Conservation (phyloP, 2,329 filamentous ascomycete species). For the Fusarium sp. region DNA sequence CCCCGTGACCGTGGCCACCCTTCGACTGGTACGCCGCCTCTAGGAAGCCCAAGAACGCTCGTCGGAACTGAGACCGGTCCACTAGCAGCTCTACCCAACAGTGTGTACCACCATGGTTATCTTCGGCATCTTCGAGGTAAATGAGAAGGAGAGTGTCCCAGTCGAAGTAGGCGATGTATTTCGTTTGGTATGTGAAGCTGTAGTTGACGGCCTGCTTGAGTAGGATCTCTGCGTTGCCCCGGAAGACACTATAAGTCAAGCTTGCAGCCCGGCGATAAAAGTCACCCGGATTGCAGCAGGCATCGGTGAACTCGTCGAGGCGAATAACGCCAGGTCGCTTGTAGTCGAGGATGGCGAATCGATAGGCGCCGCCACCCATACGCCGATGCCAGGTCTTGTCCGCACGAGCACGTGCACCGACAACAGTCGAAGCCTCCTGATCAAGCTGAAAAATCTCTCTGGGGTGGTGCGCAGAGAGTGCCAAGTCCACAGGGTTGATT, state of each 20-base stretch:
- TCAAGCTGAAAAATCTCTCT: neutral
- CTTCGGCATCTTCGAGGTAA: neutral
- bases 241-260: too few species aligned
- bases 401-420: too few species aligned
- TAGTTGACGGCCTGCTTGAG: neutral
- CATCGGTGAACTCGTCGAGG: neutral
- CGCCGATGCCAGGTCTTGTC: neutral
- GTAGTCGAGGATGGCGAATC: neutral
- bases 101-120: too few species aligned
- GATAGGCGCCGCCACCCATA: neutral
- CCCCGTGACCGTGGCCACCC: too few species aligned
- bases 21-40: neutral
- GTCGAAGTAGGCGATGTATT: neutral
- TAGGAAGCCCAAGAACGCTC: neutral
- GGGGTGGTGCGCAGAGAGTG: neutral
- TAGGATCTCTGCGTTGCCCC: neutral
- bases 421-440: neutral
- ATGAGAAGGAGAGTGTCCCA: neutral
- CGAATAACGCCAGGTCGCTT: neutral
- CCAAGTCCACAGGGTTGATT: neutral
- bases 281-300: neutral
- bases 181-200: neutral
- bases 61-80: too few species aligned
- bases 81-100: too few species aligned
- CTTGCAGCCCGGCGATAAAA: neutral